Evolutionary conservation across 192 early-diverging fungal genomes (phyloP).

Genomic region (Gryganskiella cystojenkinii): DNA sequence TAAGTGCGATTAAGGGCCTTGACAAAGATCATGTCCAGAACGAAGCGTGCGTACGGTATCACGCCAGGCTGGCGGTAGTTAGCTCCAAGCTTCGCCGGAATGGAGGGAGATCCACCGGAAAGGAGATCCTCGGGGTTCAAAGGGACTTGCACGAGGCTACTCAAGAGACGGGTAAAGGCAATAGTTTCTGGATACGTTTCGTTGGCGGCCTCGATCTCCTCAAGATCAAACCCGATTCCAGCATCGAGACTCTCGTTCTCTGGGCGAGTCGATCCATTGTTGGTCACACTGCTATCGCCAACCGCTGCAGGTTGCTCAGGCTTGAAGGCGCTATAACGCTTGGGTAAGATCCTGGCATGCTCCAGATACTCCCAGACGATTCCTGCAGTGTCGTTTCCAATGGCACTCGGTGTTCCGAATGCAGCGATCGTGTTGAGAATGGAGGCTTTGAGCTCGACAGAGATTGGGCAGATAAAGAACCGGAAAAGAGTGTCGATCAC

Average conservation of each 20-base stretch:
- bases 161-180: conserved; percentile 82
- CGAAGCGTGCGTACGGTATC: conserved; percentile 82
- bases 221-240: conserved; percentile 81
- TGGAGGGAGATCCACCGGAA: conserved; percentile 56
- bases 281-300: conserved; percentile 26
- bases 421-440: conserved; percentile 84
- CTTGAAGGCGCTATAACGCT: conserved; percentile 37
- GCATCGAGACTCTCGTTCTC: conserved; percentile 32
- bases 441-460: conserved; percentile 83
- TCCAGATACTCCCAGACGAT: conserved; percentile 88
- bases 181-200: conserved; percentile 90
- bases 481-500: conserved; percentile 79
- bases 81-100: conserved; percentile 73
- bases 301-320: conserved; percentile 36
- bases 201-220: conserved; percentile 80
- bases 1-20: conserved; percentile 79
- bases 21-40: conserved; percentile 87
- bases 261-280: not conserved
- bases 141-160: conserved; percentile 72
- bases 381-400: conserved; percentile 63
- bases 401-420: conserved; percentile 74
- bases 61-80: conserved; percentile 79
- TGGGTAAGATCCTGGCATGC: conserved; percentile 53
- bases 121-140: conserved; percentile 49
- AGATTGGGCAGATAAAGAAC: conserved; percentile 83